phyloP scores from a whole-genome alignment of 331 rosid species.

The Cydonia oblonga region DNA sequence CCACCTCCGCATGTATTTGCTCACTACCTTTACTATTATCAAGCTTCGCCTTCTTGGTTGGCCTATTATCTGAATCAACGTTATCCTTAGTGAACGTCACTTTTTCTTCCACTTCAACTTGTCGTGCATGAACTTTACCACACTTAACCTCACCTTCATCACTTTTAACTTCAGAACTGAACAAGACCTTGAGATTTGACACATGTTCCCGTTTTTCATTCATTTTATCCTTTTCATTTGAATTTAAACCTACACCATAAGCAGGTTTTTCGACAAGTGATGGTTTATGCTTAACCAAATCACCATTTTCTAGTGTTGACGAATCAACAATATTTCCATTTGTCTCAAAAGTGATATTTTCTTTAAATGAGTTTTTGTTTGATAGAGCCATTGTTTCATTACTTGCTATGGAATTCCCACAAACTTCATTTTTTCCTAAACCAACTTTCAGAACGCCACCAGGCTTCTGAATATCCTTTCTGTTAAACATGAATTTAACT shows the following conservation, averaged over 20 bases:
- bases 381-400: slow-evolving; percentile 22
- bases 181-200: slow-evolving; percentile 4
- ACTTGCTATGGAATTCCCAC: slow-evolving; percentile 13
- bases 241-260: slow-evolving; percentile 6
- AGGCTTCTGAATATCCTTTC: slow-evolving; percentile 35
- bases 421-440: slow-evolving; percentile 30
- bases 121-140: slow-evolving; percentile 11
- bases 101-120: slow-evolving; percentile 8
- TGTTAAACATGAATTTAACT: slow-evolving; percentile 64
- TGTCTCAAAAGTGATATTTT: slow-evolving; percentile 14
- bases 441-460: slow-evolving; percentile 26
- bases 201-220: slow-evolving; percentile 3
- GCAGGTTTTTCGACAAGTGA: slow-evolving; percentile 14
- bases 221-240: slow-evolving; percentile 10
- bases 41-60: slow-evolving; percentile 31
- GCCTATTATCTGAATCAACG: slow-evolving; percentile 25
- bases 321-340: slow-evolving; percentile 16
- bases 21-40: not conserved
- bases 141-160: slow-evolving; percentile 1
- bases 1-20: not conserved
- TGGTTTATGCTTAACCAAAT: slow-evolving; percentile 2
- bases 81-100: slow-evolving; percentile 7
- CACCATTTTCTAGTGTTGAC: slow-evolving; percentile 19
- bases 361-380: slow-evolving; percentile 13
- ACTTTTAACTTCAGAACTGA: slow-evolving; percentile 21